phyloP scores from a whole-genome alignment of 768 basidiomycete species.

The Amanita exitialis region DNA sequence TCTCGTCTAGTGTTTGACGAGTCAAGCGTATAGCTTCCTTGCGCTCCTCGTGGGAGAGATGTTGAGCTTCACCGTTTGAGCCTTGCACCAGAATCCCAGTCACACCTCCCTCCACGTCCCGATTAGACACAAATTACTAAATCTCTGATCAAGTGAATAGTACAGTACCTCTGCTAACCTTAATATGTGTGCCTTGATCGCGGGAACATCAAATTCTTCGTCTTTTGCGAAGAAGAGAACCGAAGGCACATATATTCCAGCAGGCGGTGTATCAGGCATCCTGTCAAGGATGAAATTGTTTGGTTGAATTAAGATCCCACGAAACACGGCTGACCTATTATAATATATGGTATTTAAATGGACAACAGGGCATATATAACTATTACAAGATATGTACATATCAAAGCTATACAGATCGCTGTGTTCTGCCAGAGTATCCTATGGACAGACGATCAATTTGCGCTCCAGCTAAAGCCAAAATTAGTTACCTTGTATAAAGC shows the following conservation, averaged over 20 bases:
- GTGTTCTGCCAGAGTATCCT: conserved; percentile 12
- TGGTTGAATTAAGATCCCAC: no score
- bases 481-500: conserved; percentile 36
- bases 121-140: background rate
- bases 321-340: no score
- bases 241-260: conserved; percentile 74
- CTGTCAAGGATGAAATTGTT: no score
- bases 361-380: no score
- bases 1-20: conserved; percentile 60
- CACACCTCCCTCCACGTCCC: conserved; percentile 48
- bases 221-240: conserved; percentile 64
- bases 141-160: no score
- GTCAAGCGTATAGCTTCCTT: conserved; percentile 53
- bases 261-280: no score
- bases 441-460: background rate
- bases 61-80: conserved; percentile 70
- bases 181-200: no score
- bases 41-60: conserved; percentile 65
- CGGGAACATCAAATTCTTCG: conserved; percentile 58
- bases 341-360: no score
- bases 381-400: background rate
- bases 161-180: no score
- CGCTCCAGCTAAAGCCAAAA: background rate
- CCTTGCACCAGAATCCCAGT: conserved; percentile 68
- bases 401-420: background rate